Evolutionary conservation across 1,284 basidiomycete species (phyloP).

Genomic region (Ceratobasidium sp.): DNA sequence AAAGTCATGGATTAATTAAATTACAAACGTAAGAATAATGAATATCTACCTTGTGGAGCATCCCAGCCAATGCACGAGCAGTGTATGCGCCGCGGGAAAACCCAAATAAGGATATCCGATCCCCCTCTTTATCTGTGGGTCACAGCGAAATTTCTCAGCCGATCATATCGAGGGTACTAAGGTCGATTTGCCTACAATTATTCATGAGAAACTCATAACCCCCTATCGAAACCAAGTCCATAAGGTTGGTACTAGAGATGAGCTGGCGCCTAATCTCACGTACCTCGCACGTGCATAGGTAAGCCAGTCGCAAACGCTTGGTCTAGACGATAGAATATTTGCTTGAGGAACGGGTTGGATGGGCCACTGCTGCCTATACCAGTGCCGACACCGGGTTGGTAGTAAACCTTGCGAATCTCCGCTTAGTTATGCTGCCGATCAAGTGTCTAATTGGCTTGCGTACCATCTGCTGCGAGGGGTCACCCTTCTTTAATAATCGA

Average conservation of each 20-base stretch:
- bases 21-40: conserved; percentile 40
- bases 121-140: conserved; percentile 48
- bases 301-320: conserved; percentile 14
- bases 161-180: background rate
- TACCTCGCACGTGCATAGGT: conserved; percentile 8
- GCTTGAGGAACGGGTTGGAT: conserved; percentile 1
- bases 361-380: background rate
- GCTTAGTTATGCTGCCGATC: background rate
- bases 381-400: conserved; percentile 43
- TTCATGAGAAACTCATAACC: conserved; percentile 74
- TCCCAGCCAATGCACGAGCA: conserved; percentile 72
- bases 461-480: conserved; percentile 33
- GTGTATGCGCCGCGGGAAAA: conserved; percentile 78
- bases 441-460: background rate
- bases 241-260: conserved; percentile 19
- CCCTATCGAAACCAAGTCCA: conserved; percentile 50
- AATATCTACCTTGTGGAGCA: conserved; percentile 56
- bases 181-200: conserved; percentile 52
- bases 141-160: background rate
- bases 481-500: conserved; percentile 26
- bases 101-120: conserved; percentile 63
- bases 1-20: conserved; percentile 24
- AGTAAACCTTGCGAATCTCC: conserved; percentile 26
- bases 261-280: background rate
- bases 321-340: background rate